These are phyloP conservation scores for Phylloporus arenicola DNA, from an alignment of 768 basidiomycete species.

Conservation along the genomic window DNA sequence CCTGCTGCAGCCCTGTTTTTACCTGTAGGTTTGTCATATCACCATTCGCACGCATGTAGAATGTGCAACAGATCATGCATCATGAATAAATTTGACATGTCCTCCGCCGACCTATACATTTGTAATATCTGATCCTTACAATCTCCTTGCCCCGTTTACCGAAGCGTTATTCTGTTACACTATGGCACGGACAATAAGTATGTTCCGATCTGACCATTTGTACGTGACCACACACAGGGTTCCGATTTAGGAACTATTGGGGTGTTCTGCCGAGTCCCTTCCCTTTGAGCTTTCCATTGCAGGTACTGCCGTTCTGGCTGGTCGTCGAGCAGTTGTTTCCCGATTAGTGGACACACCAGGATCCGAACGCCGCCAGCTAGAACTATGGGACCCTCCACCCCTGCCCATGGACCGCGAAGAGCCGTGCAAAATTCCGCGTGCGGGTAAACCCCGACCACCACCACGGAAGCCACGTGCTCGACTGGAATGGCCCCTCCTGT, in stretches of 20 bases:
- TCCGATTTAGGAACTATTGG: slow-evolving; percentile 21
- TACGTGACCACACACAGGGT: slow-evolving; percentile 16
- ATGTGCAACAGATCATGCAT: slow-evolving; percentile 7
- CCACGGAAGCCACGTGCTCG: slow-evolving; percentile 21
- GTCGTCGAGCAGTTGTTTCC: slow-evolving; percentile 16
- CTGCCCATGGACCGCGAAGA: slow-evolving; percentile 14
- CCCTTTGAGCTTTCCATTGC: slow-evolving; percentile 24
- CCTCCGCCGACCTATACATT: slow-evolving; percentile 9
- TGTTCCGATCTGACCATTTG: slow-evolving; percentile 11
- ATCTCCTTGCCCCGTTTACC: slow-evolving; percentile 24
- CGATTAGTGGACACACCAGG: slow-evolving; percentile 8
- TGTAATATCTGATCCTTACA: slow-evolving; percentile 21
- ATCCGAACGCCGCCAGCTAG: slow-evolving; percentile 17
- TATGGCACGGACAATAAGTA: slow-evolving; percentile 16
- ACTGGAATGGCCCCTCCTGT: slow-evolving; percentile 2
- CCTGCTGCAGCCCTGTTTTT: slow-evolving; percentile 3
- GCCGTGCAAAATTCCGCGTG: slow-evolving; percentile 12
- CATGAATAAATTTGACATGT: slow-evolving; percentile 12
- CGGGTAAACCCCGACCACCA: slow-evolving; percentile 11
- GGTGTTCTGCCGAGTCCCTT: slow-evolving; percentile 15
- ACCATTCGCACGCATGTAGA: slow-evolving; percentile 7
- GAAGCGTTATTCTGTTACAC: slow-evolving; percentile 18
- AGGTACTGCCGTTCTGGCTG: slow-evolving; percentile 9
- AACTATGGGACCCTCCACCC: slow-evolving; percentile 9
- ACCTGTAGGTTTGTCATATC: slow-evolving; percentile 12